Base-by-base conservation (phyloP, 139 green algal genomes). In the Chlorella sp. region DNA sequence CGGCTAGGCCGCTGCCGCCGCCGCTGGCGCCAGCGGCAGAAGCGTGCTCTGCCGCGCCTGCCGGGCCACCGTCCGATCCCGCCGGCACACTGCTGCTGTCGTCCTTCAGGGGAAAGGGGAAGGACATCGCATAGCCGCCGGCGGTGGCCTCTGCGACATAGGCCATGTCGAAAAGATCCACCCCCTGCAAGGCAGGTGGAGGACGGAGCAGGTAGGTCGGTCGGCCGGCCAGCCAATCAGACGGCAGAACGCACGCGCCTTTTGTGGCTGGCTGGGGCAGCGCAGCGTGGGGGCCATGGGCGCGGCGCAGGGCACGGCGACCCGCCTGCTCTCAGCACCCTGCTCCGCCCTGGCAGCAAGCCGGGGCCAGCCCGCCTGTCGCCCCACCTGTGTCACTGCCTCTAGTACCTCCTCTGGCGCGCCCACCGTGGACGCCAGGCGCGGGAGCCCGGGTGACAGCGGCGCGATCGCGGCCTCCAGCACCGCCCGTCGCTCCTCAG, bases 101-200 rank as follows among this genome's bases (percentile, higher is more conserved):
- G 62, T 19, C 46, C 62, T 11, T 50, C 41, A 5, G 61, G 50
- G 15, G 38, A 31, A 25, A 89, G 4, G 84, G 86, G 61, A 94
- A 94, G 56, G 29, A 79, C 5, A 94, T 79, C 0, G 90, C 90
- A 45, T 89, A 91, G 42, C 90, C 90, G 4, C 61, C 74, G 0
- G 72, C 51, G 6, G 84, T 89, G 3, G 81, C 67, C 43, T 86
- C 53, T 11, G 61, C 66, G 11, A 87, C 58, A 58, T 83, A 88
- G 3, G 64, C 58, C n/a, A 51, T 80, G 79, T 95, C 84, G 73
- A 90, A 90, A 29, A 89, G n/a, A 73, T 88, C 82, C 29, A 89
- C 64, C 3, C 79, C 81, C 43, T 85, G 80, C 31, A 42, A 42
- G 1, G 7, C 15, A 40, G 6, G 42, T 4, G 2, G 23, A 56